Conservation (phyloP, 345 rosid genomes). For the Populus deltoides region DNA sequence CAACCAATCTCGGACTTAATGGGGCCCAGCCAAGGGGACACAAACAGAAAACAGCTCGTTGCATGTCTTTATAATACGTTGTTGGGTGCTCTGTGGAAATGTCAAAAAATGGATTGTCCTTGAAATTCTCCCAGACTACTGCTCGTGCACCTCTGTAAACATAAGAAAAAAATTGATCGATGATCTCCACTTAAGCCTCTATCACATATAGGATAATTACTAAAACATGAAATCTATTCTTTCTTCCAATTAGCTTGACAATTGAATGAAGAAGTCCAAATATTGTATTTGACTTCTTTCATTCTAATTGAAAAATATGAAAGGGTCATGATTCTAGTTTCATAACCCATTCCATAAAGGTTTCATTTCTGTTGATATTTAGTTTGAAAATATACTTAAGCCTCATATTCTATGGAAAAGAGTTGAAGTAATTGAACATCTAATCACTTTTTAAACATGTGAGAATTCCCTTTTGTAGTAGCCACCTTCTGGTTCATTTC, state of each 20-base stretch:
- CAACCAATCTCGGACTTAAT: constrained; percentile 90
- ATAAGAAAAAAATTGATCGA: not conserved
- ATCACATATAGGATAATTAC: not conserved
- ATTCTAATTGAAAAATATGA: not conserved
- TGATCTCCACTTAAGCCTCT: not conserved
- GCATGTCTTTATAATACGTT: constrained; percentile 96
- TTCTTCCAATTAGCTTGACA: not conserved
- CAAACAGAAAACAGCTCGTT: constrained; percentile 77
- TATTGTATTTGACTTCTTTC: not conserved
- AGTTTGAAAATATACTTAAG: not conserved
- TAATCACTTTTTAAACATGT: not conserved
- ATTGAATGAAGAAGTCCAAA: not conserved
- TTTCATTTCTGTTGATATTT: no score
- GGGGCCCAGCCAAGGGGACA: constrained; percentile 98
- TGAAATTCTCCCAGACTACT: constrained; percentile 96
- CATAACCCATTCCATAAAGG: no score
- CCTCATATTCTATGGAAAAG: not conserved
- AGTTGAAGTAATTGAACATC: not conserved
- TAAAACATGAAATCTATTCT: not conserved
- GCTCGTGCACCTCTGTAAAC: constrained; percentile 84
- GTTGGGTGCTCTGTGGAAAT: constrained; percentile 92
- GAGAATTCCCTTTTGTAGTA: constrained; percentile 74
- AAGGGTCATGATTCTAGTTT: no score
- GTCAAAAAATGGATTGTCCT: constrained; percentile 86
- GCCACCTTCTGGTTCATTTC: constrained; percentile 95